These are phyloP conservation scores for Saccharomycopsis synnaedendra DNA, from an alignment of 805 yeast species.

Conservation along the genomic window DNA sequence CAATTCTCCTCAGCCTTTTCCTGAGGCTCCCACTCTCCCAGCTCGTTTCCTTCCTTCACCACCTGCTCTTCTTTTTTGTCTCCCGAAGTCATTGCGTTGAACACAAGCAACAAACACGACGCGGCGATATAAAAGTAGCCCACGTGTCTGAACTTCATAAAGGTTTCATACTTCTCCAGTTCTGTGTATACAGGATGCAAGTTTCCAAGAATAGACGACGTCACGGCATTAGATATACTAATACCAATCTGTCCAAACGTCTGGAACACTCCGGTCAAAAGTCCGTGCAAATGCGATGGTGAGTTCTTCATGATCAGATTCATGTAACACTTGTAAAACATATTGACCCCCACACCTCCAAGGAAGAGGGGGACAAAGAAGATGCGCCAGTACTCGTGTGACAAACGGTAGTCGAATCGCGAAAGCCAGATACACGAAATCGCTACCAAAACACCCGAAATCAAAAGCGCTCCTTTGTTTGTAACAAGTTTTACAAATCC, in stretches of 20 bases:
- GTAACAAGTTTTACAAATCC: background rate
- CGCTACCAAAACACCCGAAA: background rate
- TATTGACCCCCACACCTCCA: slow-evolving; percentile 21
- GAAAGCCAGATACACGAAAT: background rate
- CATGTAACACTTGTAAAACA: slow-evolving; percentile 25
- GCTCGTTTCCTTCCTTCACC: too few relatives aligned
- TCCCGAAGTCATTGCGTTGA: too few relatives aligned
- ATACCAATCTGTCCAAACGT: slow-evolving; percentile 27
- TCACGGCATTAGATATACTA: slow-evolving; percentile 22
- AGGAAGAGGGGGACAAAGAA: slow-evolving; percentile 16
- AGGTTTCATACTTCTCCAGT: too few relatives aligned
- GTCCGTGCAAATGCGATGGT: slow-evolving; percentile 29
- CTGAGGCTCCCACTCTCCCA: too few relatives aligned
- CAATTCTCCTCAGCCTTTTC: too few relatives aligned
- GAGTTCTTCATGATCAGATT: slow-evolving; percentile 23
- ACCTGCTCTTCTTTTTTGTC: too few relatives aligned
- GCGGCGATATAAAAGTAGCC: too few relatives aligned
- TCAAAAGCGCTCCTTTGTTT: background rate
- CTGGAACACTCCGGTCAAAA: slow-evolving; percentile 27
- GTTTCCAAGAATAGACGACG: slow-evolving; percentile 21
- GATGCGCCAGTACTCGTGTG: slow-evolving; percentile 7
- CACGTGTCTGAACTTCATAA: too few relatives aligned
- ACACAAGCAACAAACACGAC: too few relatives aligned
- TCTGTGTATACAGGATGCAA: too few relatives aligned
- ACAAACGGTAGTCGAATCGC: slow-evolving; percentile 1